Percentiles rank a stretch among this genome's conserved stretches.
phyloP scores from a whole-genome alignment of 2,329 filamentous ascomycete genomes.

The Pseudogymnoascus sp. region DNA sequence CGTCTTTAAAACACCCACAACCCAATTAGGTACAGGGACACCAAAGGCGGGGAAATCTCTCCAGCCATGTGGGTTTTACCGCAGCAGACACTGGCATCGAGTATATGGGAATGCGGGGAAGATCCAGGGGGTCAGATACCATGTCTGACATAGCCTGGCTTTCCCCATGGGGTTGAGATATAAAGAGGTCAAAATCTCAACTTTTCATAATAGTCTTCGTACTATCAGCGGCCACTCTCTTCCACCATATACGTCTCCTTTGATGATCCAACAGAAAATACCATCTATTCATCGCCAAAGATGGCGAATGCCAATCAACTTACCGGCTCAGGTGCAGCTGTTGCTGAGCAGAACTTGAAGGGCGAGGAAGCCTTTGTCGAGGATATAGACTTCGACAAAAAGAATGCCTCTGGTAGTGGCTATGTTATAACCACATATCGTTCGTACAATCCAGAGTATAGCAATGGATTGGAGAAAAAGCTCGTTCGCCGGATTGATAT shows the following conservation, averaged over 20 bases:
- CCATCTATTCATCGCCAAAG: background rate
- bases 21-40: background rate
- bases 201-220: background rate
- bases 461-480: constrained; percentile 27
- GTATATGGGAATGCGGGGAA: constrained; percentile 32
- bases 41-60: background rate
- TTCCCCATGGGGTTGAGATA: constrained; percentile 18
- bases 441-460: background rate
- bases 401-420: background rate
- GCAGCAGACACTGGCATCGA: background rate
- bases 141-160: constrained; percentile 33
- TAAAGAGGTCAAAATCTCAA: background rate
- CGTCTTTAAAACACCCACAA: background rate
- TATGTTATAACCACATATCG: background rate
- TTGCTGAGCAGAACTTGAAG: background rate
- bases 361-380: background rate
- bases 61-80: background rate
- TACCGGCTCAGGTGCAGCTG: background rate
- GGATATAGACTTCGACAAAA: background rate
- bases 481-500: constrained; percentile 32
- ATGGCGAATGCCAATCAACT: background rate
- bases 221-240: background rate
- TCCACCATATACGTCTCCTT: background rate
- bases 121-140: constrained; percentile 16
- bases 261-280: background rate